Percentiles rank a stretch among this genome's conserved stretches.
Evolutionary conservation across 2,329 filamentous ascomycete species (phyloP).

Genomic region (Ceratocystis diversiconidia): DNA sequence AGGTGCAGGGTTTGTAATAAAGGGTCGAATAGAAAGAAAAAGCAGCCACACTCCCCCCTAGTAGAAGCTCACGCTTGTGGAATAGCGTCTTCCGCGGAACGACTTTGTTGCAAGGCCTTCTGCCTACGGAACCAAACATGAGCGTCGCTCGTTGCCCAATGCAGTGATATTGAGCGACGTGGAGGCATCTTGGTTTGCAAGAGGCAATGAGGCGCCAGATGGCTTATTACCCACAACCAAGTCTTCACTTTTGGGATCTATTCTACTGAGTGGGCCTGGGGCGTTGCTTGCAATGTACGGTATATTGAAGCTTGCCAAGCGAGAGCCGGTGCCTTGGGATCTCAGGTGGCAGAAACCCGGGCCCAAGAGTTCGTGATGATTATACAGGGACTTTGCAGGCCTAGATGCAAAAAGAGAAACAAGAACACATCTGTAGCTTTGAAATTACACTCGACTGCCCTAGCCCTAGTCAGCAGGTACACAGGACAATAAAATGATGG

Average conservation of each 20-base stretch:
- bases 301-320: not conserved
- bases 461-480: not conserved
- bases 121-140: not conserved
- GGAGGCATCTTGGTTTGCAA: not conserved
- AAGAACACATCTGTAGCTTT: not conserved
- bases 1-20: not conserved
- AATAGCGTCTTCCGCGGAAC: not conserved
- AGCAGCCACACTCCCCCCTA: not conserved
- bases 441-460: not conserved
- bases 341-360: not conserved
- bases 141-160: not conserved
- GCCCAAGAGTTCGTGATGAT: too few species aligned
- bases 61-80: not conserved
- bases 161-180: not conserved
- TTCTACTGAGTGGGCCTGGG: not conserved
- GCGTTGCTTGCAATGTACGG: not conserved
- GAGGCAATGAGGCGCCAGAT: not conserved
- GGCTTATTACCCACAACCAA: not conserved
- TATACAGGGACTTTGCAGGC: too few species aligned
- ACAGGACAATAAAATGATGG: not conserved
- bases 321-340: conserved; percentile 3
- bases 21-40: too few species aligned
- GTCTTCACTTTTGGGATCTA: not conserved
- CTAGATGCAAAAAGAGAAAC: not conserved
- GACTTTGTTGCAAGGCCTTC: not conserved